These are phyloP conservation scores for Rugonectria rugulosa DNA, from an alignment of 2,329 filamentous ascomycete species.

Conservation along the genomic window DNA sequence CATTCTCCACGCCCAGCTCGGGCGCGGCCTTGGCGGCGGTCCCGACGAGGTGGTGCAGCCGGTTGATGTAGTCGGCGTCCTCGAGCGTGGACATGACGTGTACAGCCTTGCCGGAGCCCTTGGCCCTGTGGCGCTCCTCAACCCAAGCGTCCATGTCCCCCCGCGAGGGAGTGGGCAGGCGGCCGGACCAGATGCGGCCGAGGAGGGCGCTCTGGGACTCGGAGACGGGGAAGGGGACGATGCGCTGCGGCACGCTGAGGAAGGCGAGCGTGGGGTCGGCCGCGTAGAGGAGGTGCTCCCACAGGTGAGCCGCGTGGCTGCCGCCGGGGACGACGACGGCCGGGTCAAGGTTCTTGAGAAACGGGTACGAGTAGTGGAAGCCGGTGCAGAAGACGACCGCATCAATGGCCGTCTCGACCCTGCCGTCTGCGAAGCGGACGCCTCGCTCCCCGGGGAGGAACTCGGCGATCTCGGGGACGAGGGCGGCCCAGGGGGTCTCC, in stretches of 20 bases:
- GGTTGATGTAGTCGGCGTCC: conserved; percentile 68
- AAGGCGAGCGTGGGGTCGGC: conserved; percentile 72
- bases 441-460: conserved; percentile 53
- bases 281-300: conserved; percentile 74
- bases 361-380: conserved; percentile 84
- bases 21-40: conserved; percentile 42
- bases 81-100: conserved; percentile 56
- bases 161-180: conserved; percentile 62
- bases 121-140: conserved; percentile 56
- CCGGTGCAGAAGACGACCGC: conserved; percentile 84
- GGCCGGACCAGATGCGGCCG: conserved; percentile 70
- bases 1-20: conserved; percentile 43
- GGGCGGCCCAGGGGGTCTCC: conserved; percentile 41
- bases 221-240: conserved; percentile 75
- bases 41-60: conserved; percentile 57
- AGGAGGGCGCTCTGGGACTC: conserved; percentile 74
- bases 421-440: conserved; percentile 69
- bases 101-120: conserved; percentile 50
- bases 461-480: conserved; percentile 56
- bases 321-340: conserved; percentile 67
- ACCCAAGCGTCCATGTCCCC: conserved; percentile 71
- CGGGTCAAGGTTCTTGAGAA: conserved; percentile 57
- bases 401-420: conserved; percentile 71
- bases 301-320: conserved; percentile 70
- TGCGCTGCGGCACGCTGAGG: conserved; percentile 69